Evolutionary conservation across 306 rosid species (phyloP).

Genomic region (Pyrus bretschneideri): DNA sequence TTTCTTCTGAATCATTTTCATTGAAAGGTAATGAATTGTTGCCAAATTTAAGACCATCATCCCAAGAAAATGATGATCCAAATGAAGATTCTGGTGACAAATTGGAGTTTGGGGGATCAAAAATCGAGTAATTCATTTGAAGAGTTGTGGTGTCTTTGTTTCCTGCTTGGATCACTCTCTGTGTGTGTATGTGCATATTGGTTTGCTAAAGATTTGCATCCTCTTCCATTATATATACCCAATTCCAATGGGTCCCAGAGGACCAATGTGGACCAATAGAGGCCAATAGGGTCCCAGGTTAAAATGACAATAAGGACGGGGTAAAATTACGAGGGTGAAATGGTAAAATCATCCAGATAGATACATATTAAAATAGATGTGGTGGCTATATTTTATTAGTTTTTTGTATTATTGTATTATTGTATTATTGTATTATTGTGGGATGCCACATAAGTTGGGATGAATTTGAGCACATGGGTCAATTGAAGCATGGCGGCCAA

Average conservation of each 20-base stretch:
- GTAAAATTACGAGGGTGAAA: neutral
- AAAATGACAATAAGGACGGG: neutral
- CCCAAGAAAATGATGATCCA: slow-evolving; percentile 44
- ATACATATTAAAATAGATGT: neutral
- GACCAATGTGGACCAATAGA: neutral
- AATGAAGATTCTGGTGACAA: slow-evolving; percentile 54
- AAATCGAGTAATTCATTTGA: slow-evolving; percentile 37
- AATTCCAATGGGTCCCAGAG: neutral
- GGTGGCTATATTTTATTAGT: slow-evolving; percentile 17
- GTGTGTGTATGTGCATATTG: neutral
- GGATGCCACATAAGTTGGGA: slow-evolving; percentile 6
- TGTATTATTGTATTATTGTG: neutral
- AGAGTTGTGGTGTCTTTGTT: slow-evolving; percentile 1
- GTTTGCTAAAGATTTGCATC: neutral
- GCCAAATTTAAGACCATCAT: slow-evolving; percentile 14
- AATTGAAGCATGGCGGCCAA: slow-evolving; percentile 50
- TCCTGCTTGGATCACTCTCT: neutral
- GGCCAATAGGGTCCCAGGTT: neutral
- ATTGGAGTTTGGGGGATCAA: slow-evolving; percentile 39
- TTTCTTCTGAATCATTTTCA: slow-evolving; percentile 84
- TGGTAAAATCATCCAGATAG: neutral
- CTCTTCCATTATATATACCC: neutral
- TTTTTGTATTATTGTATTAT: neutral
- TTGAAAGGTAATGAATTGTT: slow-evolving; percentile 62
- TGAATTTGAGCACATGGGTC: slow-evolving; percentile 57